A percentile compares a stretch with the other conserved stretches of the same genome.
phyloP scores from a whole-genome alignment of 1,139 yeast species.

The Protomyces lactucae-debilis region DNA sequence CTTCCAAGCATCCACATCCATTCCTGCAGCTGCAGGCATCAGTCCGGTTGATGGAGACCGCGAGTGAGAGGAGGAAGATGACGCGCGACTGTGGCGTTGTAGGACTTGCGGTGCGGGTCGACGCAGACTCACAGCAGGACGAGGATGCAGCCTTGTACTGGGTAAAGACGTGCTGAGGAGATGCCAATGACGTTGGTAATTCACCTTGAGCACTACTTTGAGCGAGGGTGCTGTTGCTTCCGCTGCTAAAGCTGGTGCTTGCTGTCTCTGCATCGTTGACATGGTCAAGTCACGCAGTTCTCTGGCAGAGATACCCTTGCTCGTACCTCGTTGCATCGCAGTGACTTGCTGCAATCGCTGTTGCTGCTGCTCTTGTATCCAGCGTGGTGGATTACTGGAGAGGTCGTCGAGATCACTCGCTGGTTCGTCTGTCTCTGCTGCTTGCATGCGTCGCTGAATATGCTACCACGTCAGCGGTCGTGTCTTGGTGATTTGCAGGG shows the following conservation, averaged over 20 bases:
- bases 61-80: not conserved
- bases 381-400: not conserved
- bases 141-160: not conserved
- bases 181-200: not conserved
- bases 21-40: not conserved
- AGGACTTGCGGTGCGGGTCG: not conserved
- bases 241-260: not conserved
- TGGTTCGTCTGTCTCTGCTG: not conserved
- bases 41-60: not conserved
- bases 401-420: not conserved
- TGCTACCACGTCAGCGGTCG: not conserved
- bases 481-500: not conserved
- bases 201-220: not conserved
- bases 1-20: not conserved
- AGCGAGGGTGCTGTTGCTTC: not conserved
- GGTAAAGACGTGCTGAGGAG: not conserved
- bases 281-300: not conserved
- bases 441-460: not conserved
- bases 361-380: not conserved
- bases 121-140: not conserved
- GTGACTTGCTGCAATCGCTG: not conserved
- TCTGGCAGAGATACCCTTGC: not conserved
- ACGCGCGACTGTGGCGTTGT: not conserved
- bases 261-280: not conserved
- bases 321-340: not conserved